These are phyloP conservation scores for Erodium maritimum DNA, from an alignment of 345 rosid genomes.

Conservation along the genomic window DNA sequence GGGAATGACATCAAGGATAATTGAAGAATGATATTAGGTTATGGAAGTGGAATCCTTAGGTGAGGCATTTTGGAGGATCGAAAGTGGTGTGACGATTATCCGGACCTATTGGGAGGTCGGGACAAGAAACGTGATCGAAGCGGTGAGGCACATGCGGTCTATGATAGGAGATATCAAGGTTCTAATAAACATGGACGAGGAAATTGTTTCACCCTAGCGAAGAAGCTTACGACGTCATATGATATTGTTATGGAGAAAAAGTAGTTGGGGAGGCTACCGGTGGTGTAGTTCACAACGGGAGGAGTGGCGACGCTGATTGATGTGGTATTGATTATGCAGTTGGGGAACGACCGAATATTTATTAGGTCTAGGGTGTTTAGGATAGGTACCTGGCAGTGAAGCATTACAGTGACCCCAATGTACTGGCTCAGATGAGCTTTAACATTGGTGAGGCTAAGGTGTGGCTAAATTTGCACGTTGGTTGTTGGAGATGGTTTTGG, in stretches of 20 bases:
- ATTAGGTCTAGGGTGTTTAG: conserved; percentile 61
- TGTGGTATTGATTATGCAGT: conserved; percentile 69
- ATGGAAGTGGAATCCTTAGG: too few relatives aligned
- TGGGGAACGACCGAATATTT: conserved; percentile 60
- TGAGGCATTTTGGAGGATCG: conserved; percentile 57
- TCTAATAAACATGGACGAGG: conserved; percentile 61
- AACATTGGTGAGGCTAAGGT: conserved; percentile 68
- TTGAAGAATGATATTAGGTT: too few relatives aligned
- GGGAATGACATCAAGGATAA: too few relatives aligned
- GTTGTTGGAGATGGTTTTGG: too few relatives aligned
- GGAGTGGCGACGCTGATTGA: conserved; percentile 68
- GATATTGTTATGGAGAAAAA: conserved; percentile 62
- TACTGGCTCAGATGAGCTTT: conserved; percentile 56
- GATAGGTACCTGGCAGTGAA: conserved; percentile 61
- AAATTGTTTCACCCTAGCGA: conserved; percentile 61
- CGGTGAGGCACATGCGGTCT: conserved; percentile 69
- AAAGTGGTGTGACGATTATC: conserved; percentile 78
- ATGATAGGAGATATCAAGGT: conserved; percentile 62
- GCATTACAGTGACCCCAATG: conserved; percentile 42
- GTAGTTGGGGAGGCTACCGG: conserved; percentile 61
- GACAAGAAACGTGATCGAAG: conserved; percentile 62
- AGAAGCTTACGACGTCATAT: conserved; percentile 51
- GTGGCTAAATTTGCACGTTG: conserved; percentile 49
- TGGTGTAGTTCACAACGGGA: conserved; percentile 60
- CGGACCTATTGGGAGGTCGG: conserved; percentile 87